Evolutionary conservation across 257 asterid species (phyloP).

Genomic region (Rauvolfia tetraphylla): DNA sequence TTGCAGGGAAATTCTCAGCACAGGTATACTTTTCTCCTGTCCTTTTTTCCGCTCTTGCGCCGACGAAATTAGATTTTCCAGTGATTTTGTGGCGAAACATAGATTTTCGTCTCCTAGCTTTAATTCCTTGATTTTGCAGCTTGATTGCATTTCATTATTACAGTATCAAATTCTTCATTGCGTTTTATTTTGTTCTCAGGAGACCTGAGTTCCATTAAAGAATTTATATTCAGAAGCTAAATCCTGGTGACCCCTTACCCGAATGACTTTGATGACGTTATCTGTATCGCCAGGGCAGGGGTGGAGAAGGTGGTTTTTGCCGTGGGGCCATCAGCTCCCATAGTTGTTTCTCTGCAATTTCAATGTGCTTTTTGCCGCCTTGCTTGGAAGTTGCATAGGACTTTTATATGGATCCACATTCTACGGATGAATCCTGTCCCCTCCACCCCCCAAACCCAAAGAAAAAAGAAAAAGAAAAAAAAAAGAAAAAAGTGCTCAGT

Average conservation of each 20-base stretch:
- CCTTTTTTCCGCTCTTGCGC: neutral
- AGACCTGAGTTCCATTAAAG: neutral
- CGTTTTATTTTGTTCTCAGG: neutral
- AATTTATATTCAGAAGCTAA: no score
- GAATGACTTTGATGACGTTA: no score
- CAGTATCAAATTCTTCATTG: neutral
- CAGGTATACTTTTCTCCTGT: conserved; percentile 45
- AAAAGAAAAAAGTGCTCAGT: no score
- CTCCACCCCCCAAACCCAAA: no score
- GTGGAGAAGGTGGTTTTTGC: neutral
- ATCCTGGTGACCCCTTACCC: neutral
- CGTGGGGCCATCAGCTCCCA: neutral
- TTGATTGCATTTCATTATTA: no score
- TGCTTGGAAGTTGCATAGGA: neutral
- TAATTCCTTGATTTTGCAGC: neutral
- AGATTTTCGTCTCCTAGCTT: neutral
- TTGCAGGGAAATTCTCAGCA: conserved; percentile 69
- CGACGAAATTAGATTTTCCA: no score
- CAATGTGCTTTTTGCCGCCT: neutral
- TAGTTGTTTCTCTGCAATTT: neutral
- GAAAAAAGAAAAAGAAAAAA: no score
- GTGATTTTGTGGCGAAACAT: neutral
- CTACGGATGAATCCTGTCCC: no score
- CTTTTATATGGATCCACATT: neutral
- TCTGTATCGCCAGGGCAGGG: neutral